Percentiles rank a stretch among this genome's conserved stretches.
Conservation (phyloP, 176 grass and related monocot genomes). For the Carex parvula region DNA sequence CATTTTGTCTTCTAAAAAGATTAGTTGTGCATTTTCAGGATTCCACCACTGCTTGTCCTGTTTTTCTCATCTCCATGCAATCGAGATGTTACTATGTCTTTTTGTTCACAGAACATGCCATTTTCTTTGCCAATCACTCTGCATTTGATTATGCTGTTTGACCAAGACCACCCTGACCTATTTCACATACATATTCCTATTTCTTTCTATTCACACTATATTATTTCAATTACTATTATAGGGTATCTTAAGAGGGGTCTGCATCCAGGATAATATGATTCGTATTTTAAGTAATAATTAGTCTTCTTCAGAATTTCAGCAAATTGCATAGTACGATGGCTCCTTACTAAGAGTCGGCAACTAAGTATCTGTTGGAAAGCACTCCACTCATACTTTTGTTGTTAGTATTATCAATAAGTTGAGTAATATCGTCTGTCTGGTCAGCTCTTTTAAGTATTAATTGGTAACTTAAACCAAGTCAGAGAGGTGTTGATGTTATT, state of each 20-base stretch:
- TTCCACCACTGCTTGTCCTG: not conserved
- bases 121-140: not conserved
- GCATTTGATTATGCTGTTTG: conserved; percentile 6
- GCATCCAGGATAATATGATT: not conserved
- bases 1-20: not conserved
- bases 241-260: not conserved
- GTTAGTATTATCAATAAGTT: not conserved
- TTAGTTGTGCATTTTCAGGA: not conserved
- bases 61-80: not conserved
- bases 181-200: conserved; percentile 2
- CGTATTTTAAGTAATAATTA: not conserved
- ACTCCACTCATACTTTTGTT: not conserved
- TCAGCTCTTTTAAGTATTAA: not conserved
- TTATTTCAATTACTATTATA: conserved; percentile 6
- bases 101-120: not conserved
- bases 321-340: not conserved
- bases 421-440: not conserved
- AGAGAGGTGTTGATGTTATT: not conserved
- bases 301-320: conserved; percentile 10
- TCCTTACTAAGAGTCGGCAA: not conserved
- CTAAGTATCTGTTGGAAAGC: not conserved
- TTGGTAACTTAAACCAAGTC: not conserved
- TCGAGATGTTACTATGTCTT: not conserved
- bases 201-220: not conserved
- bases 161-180: not conserved